Base-by-base conservation (phyloP, 129 eudicot species). In the Kitagawia praeruptora region DNA sequence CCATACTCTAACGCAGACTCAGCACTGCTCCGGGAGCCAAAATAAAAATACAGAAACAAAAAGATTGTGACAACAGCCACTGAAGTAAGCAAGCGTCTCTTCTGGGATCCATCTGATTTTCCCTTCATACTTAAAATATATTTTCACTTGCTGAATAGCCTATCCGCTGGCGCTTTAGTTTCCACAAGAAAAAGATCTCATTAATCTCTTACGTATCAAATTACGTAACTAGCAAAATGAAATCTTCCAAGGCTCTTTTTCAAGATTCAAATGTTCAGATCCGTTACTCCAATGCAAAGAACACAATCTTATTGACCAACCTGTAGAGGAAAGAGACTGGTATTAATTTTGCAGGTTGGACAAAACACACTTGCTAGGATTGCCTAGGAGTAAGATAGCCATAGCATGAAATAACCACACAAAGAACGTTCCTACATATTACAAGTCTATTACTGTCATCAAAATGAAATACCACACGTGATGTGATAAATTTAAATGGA, bases 1-100 rank as follows among this genome's bases (percentile, higher is more conserved):
- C 98, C 97, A 82, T 94, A 94, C 86, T 92, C 98, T 76, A 94
- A 54, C 66, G 98, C 97, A 42, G 98, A 89, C 83, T 91, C 88
- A 61, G 93, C 97, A 28, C 83, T 58, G 72, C 90, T 86, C 81
- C 90, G 88, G 25, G 97, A 90, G 72, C 97, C 96, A 79, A 86
- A 92, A 83, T 81, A 95, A 78, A 87, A 79, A 82, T 89, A 91
- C 67, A 91, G 78, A 83, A 91, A 89, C 70, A 93, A 85, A 79
- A 90, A 79, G 69, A 83, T 80, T 66, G 88, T 90, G 70, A 85
- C 91, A 44, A 85, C 83, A 44, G 82, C 80, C 46, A 91, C 77
- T 69, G 79, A 79, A 74, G 93, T 84, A 77, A 88, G 80, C 85
- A 89, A 77, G 75, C 93, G 93, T 63, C 87, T 91, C 91, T 91